Base-by-base conservation (phyloP, 2,329 filamentous ascomycete species). In the Alternaria brassicae region DNA sequence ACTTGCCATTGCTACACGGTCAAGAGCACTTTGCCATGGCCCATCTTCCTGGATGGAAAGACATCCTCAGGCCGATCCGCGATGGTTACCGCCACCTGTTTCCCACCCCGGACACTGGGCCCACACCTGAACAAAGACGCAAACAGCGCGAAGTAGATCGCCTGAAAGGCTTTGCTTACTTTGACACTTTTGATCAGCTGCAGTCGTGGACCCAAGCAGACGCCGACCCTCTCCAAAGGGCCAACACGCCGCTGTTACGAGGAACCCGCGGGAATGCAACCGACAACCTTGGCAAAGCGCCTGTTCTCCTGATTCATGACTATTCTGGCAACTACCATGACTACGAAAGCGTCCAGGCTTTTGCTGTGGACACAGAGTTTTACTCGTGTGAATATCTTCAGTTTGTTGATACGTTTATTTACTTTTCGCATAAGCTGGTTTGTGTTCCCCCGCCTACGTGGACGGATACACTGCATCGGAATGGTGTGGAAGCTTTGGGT, bases 351-450 rank as follows among this genome's bases (percentile, higher is more conserved):
- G 66, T 68, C 10, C 77, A 79, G 36, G 72, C 69, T 12, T 49
- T 59, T 39, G 69, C 69, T 5, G 58, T 78, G 1, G 60, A 70
- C 2, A 57, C 70, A 5, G 71, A 77, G 34, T 66, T 61, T 15
- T 82, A 83, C 61, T 71, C 73, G 2, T 80, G 79, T 68, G 74
- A 81, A 61, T 79, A 82, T 56, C 73, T 82, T 36, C 79, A 82
- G 62, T 77, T 73, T 56, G 72, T 82, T 15, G 76, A 80, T 39
- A 72, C 70, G 1, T 82, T 83, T 60, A 69, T 81, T n/a, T 83
- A 83, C 63, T 82, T 83, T 58, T 81, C 81, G 1, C 81, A 83
- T 62, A 81, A 81, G 58, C 72, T 82, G 4, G 78, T 80, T 9
- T 79, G 79, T 32, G 68, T 81, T 13, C 81, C 81, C 3, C 81